These are phyloP conservation scores for Lithospermum erythrorhizon DNA, from an alignment of 257 asterid species.

Conservation along the genomic window DNA sequence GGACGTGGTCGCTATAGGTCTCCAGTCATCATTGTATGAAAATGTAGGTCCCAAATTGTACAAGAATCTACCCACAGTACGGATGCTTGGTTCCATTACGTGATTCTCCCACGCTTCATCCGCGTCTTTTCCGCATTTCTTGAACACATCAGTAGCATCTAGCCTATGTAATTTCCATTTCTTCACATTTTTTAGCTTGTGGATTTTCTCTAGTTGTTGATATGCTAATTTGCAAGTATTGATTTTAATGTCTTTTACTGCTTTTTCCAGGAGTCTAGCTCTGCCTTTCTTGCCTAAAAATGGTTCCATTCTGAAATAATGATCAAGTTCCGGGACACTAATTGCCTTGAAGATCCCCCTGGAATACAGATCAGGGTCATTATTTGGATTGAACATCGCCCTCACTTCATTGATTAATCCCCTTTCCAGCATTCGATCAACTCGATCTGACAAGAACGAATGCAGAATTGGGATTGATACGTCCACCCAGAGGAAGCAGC, in stretches of 20 bases:
- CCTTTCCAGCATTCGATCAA: conserved; percentile 15
- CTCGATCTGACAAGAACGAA: conserved; percentile 14
- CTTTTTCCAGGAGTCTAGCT: conserved; percentile 2
- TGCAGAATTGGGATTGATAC: conserved; percentile 7
- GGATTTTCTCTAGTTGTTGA: conserved; percentile 12
- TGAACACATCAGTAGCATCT: conserved; percentile 12
- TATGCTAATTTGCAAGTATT: conserved; percentile 9
- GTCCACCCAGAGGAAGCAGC: conserved; percentile 18
- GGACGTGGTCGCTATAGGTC: too few species aligned
- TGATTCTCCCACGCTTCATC: conserved; percentile 6
- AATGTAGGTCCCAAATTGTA: too few species aligned
- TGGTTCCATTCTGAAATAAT: background rate
- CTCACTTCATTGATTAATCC: conserved; percentile 11
- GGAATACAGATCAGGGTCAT: background rate
- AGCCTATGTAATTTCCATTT: conserved; percentile 15
- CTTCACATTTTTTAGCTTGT: conserved; percentile 2
- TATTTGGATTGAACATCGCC: background rate
- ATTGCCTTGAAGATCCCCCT: conserved; percentile 6
- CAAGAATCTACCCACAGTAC: too few species aligned
- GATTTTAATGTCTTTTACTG: conserved; percentile 5
- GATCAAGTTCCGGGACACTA: conserved; percentile 13
- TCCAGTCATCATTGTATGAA: too few species aligned
- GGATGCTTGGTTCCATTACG: conserved; percentile 1
- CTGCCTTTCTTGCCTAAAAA: background rate
- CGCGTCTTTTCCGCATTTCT: background rate